These are phyloP conservation scores for Yueomyces sp. DNA, from an alignment of 805 yeast genomes.

Conservation along the genomic window DNA sequence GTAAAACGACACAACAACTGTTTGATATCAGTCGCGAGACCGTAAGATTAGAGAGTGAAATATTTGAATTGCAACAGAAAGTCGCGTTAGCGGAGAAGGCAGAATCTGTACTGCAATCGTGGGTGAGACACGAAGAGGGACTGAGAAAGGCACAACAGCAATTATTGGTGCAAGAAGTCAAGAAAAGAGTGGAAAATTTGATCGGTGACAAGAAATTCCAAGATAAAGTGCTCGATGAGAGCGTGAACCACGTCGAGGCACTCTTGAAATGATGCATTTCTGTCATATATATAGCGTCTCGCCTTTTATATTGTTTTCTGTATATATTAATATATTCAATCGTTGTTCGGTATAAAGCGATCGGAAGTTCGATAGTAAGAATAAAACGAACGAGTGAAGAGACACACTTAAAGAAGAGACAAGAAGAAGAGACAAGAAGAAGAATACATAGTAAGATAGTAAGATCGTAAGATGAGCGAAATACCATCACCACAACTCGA, in stretches of 20 bases:
- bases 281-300: conserved; percentile 22
- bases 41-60: conserved; percentile 86
- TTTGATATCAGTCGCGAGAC: conserved; percentile 95
- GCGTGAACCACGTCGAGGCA: conserved; percentile 85
- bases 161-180: conserved; percentile 76
- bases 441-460: no score
- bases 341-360: no score
- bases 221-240: conserved; percentile 79
- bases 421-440: no score
- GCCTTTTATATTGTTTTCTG: no score
- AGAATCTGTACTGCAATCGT: conserved; percentile 88
- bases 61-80: conserved; percentile 85
- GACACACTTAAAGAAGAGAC: no score
- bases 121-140: conserved; percentile 97
- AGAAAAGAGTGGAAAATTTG: conserved; percentile 78
- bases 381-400: no score
- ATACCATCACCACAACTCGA: no score
- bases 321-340: no score
- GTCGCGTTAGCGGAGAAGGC: conserved; percentile 84
- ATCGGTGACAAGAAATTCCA: conserved; percentile 82
- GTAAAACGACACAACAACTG: conserved; percentile 77
- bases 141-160: conserved; percentile 93
- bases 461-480: no score
- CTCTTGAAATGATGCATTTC: conserved; percentile 44
- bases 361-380: no score